Percentiles rank a stretch among this genome's conserved stretches.
These are phyloP conservation scores for Backusella luteola DNA, from an alignment of 192 early-diverging fungal species.

Conservation along the genomic window DNA sequence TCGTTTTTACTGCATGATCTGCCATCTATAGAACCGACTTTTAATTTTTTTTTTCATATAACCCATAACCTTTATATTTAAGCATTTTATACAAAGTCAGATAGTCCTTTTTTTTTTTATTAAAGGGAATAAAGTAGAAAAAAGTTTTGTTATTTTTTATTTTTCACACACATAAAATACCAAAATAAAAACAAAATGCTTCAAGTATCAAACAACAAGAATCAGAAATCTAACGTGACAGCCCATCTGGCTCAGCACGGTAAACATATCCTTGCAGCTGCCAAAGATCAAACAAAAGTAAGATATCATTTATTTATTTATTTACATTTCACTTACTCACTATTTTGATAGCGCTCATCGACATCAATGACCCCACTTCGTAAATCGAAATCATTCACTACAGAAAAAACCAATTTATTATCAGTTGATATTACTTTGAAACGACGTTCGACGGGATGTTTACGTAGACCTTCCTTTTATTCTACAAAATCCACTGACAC, in stretches of 20 bases:
- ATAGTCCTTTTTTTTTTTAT: neutral
- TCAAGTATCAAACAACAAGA: constrained; percentile 4
- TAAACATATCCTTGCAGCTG: constrained; percentile 13
- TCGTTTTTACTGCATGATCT: neutral
- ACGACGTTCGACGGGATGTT: constrained; percentile 33
- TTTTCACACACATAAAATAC: neutral
- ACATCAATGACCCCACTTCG: constrained; percentile 18
- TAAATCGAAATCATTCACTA: constrained; percentile 32
- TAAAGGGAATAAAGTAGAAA: neutral
- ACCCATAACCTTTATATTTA: neutral
- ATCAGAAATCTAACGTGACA: neutral
- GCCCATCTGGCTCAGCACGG: neutral
- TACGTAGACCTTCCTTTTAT: constrained; percentile 18
- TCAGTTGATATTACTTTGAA: constrained; percentile 28
- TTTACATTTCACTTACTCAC: neutral
- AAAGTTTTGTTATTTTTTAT: neutral
- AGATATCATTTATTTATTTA: neutral
- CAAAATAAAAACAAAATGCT: constrained; percentile 6
- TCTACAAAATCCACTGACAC: constrained; percentile 9
- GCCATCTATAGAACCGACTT: neutral
- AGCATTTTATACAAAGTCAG: neutral
- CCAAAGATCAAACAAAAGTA: constrained; percentile 14
- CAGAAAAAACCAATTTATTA: neutral
- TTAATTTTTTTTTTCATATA: neutral
- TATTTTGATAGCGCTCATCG: neutral